These are phyloP conservation scores for Dimocarpus longan DNA, from an alignment of 345 rosid species.

Conservation along the genomic window DNA sequence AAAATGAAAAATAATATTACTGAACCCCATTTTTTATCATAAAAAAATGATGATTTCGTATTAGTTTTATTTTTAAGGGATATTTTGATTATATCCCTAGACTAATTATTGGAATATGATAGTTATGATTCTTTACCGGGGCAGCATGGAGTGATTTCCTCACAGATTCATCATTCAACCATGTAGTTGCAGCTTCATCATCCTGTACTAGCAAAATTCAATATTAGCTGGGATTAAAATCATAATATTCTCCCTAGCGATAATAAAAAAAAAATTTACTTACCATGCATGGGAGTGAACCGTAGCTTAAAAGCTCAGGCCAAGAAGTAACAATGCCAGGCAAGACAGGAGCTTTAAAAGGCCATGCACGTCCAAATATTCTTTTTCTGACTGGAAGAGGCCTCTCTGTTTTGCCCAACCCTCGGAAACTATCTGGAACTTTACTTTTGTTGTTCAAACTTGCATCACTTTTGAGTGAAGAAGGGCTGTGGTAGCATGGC, in stretches of 20 bases:
- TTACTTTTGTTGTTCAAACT: background rate
- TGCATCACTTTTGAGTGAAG: background rate
- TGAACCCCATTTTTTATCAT: too few species aligned
- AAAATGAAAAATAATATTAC: too few species aligned
- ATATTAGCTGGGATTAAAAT: too few species aligned
- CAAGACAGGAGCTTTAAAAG: constrained; percentile 36
- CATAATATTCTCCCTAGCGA: too few species aligned
- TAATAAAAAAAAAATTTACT: constrained; percentile 10
- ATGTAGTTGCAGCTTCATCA: constrained; percentile 39
- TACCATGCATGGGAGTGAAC: constrained; percentile 37
- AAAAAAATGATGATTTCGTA: too few species aligned
- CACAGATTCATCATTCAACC: constrained; percentile 44
- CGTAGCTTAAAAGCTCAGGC: constrained; percentile 29
- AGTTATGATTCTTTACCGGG: constrained; percentile 22
- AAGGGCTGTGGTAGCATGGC: constrained; percentile 5
- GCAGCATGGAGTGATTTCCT: constrained; percentile 48
- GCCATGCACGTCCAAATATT: constrained; percentile 53
- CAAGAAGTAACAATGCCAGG: constrained; percentile 39
- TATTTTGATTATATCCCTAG: too few species aligned
- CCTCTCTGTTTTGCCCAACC: constrained; percentile 31
- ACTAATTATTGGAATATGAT: too few species aligned
- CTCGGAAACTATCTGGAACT: constrained; percentile 27
- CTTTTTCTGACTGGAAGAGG: constrained; percentile 39
- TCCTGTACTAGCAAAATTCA: constrained; percentile 20
- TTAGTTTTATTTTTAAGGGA: too few species aligned